Percentiles rank a stretch among this genome's conserved stretches.
phyloP scores from a whole-genome alignment of 345 rosid genomes.

The Stellera chamaejasme region DNA sequence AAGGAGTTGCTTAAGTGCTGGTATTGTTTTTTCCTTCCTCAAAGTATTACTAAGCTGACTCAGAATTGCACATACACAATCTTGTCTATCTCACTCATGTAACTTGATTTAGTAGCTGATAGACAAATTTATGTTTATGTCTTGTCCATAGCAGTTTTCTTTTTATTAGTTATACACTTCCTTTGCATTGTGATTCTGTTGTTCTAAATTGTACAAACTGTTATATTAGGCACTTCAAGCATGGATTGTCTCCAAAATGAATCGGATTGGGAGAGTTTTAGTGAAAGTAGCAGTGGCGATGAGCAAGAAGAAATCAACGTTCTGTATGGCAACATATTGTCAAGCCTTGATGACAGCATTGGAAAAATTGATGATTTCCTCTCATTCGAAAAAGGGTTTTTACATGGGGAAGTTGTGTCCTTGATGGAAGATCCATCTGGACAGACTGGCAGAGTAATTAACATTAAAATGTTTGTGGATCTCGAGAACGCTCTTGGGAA shows the following conservation, averaged over 20 bases:
- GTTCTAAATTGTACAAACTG: conserved; percentile 11
- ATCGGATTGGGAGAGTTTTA: conserved; percentile 84
- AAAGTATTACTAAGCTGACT: no score
- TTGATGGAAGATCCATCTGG: conserved; percentile 51
- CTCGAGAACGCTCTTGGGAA: conserved; percentile 58
- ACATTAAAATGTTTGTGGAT: conserved; percentile 45
- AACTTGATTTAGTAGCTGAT: no score
- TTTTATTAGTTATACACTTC: conserved; percentile 11
- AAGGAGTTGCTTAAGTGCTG: no score
- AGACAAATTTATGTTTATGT: no score
- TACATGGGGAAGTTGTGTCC: conserved; percentile 70
- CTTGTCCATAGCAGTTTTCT: not conserved
- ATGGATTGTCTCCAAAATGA: conserved; percentile 61
- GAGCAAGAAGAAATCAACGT: conserved; percentile 54
- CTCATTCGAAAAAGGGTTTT: conserved; percentile 69
- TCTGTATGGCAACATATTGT: conserved; percentile 57
- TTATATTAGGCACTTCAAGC: conserved; percentile 24
- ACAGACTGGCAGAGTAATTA: conserved; percentile 72
- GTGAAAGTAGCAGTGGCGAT: conserved; percentile 78
- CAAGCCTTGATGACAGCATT: conserved; percentile 74
- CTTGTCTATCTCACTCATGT: no score
- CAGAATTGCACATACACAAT: no score
- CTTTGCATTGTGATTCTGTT: conserved; percentile 5
- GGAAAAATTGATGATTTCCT: conserved; percentile 88
- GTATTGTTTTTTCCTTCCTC: no score